phyloP scores from a whole-genome alignment of 2,329 filamentous ascomycete species.

The Pyrenochaeta sp. region DNA sequence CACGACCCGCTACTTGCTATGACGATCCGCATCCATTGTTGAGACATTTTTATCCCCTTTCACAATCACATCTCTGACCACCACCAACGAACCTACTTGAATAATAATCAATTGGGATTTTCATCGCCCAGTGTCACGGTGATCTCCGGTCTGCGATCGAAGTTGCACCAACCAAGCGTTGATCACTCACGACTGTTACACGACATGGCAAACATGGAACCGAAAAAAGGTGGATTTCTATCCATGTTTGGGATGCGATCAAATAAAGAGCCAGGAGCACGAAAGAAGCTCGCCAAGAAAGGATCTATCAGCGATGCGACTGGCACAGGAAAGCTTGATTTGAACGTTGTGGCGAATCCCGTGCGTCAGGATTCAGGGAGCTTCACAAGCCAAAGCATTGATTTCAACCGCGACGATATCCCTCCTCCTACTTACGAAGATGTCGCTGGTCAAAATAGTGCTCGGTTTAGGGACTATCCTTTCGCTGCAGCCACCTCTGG shows the following conservation, averaged over 20 bases:
- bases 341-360: slow-evolving; percentile 12
- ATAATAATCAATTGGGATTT: neutral
- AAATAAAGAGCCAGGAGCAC: slow-evolving; percentile 20
- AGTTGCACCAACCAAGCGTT: neutral
- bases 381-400: slow-evolving; percentile 27
- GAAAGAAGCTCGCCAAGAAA: slow-evolving; percentile 35
- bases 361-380: slow-evolving; percentile 33
- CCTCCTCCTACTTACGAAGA: slow-evolving; percentile 20
- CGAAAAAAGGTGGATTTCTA: slow-evolving; percentile 29
- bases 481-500: slow-evolving; percentile 20
- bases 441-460: slow-evolving; percentile 9
- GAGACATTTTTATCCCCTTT: slow-evolving; percentile 10
- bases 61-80: slow-evolving; percentile 5
- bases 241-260: slow-evolving; percentile 31
- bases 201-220: slow-evolving; percentile 24
- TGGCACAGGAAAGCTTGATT: slow-evolving; percentile 13
- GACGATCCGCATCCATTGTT: slow-evolving; percentile 17
- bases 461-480: slow-evolving; percentile 23
- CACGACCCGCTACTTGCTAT: slow-evolving; percentile 18
- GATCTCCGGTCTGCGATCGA: neutral
- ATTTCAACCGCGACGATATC: slow-evolving; percentile 9
- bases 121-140: neutral
- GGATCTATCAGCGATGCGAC: slow-evolving; percentile 19
- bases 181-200: neutral
- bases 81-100: slow-evolving; percentile 1